Base-by-base conservation (phyloP, 2,329 filamentous ascomycete species). In the Eutypella sp. region DNA sequence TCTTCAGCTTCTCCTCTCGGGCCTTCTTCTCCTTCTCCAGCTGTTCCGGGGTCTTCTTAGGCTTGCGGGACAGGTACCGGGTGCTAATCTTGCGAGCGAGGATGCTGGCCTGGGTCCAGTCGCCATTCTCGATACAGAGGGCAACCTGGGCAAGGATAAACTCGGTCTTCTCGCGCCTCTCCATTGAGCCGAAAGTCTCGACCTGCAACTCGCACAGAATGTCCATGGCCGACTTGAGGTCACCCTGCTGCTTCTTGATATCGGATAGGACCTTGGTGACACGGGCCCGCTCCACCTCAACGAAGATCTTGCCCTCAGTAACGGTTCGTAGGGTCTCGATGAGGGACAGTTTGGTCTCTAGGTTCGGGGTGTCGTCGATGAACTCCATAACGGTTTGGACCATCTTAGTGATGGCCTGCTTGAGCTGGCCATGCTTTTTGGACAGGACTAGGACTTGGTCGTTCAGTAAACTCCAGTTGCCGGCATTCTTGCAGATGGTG, bases 391-490 rank as follows among this genome's bases (percentile, higher is more conserved):
- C 90, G 40, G 85, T 86, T 76, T 99, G 93, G 50, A 99, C 91
- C 93, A 99, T 99, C 76, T 92, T 93, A 60, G 93, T 97, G 62
- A 91, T 93, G 63, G 93, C 93, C 72, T 97, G 93, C 72, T 99
- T 99, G 65, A 99, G 90, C 75, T 99, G 93, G 60, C 91, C 89
- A 87, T 99, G 93, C 76, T 99, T 99, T 84, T 99, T 99, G 55
- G 93, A 97, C 47, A 99, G 78, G 54, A 96, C 78, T 60, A 96
- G 78, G 52, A 96, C 89, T 73, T 99, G 93, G 72, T 99, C 93
- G 67, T 96, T 97, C 71, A 99, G 80, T 62, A 96, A 74, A 67
- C 82, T 84, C 93, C 93, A 99, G 68, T 99, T 90, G 57, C 85
- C 85, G 18, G 87, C 84, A 68, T 95, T 79, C 72, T 96, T 97